Evolutionary conservation across 139 green algal genomes (phyloP).

Genomic region (Coelastrella sp.): DNA sequence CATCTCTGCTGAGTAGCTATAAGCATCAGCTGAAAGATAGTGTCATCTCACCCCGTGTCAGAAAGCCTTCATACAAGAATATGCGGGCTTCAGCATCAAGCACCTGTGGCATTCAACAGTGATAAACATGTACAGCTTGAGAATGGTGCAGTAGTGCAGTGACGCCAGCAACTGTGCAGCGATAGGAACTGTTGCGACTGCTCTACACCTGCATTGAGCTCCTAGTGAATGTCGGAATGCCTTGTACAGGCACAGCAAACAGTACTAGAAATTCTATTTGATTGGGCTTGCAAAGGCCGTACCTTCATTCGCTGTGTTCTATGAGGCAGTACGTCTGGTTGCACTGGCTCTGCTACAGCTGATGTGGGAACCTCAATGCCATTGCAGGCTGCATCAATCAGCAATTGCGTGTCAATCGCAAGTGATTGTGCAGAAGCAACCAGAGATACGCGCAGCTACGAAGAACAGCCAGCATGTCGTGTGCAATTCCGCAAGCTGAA

Average conservation of each 20-base stretch:
- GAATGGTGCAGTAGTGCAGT: too few relatives aligned
- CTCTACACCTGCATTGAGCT: too few relatives aligned
- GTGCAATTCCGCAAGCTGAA: too few relatives aligned
- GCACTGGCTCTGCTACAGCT: too few relatives aligned
- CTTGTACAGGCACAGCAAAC: background rate
- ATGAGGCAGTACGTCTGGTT: background rate
- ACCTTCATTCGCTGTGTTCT: conserved; percentile 22
- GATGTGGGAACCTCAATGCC: too few relatives aligned
- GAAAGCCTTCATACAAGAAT: conserved; percentile 55
- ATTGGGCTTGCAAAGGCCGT: background rate
- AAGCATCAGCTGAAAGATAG: background rate
- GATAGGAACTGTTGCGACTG: background rate
- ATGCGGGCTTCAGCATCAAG: conserved; percentile 58
- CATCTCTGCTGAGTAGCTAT: background rate
- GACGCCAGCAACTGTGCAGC: too few relatives aligned
- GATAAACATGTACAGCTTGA: background rate
- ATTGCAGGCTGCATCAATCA: too few relatives aligned
- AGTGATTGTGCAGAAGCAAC: too few relatives aligned
- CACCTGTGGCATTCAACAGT: conserved; percentile 40
- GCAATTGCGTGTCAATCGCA: too few relatives aligned
- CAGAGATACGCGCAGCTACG: too few relatives aligned
- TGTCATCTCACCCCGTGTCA: conserved; percentile 32
- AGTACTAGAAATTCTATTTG: background rate
- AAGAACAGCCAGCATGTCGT: too few relatives aligned
- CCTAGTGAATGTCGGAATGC: background rate